Conservation (phyloP, 1,139 yeast species). For the Scheffersomyces lignicola region DNA sequence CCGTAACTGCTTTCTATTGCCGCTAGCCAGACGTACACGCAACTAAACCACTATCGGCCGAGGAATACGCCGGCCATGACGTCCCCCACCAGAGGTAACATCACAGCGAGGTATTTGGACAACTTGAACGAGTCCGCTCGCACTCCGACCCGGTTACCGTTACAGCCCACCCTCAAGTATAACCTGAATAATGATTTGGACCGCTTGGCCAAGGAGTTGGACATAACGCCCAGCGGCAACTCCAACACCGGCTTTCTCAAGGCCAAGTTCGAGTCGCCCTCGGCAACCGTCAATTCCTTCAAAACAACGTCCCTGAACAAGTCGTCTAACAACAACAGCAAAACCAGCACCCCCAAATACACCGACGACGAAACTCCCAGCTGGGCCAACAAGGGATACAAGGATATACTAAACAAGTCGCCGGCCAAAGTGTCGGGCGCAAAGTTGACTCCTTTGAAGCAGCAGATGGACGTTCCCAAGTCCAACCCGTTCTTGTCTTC, state of each 20-base stretch:
- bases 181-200: constrained; percentile 40
- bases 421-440: constrained; percentile 11
- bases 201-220: constrained; percentile 39
- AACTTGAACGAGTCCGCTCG: constrained; percentile 22
- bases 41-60: no score
- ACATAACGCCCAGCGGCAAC: constrained; percentile 22
- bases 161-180: constrained; percentile 32
- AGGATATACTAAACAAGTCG: constrained; percentile 16
- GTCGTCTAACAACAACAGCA: constrained; percentile 20
- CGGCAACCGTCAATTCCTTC: constrained; percentile 47
- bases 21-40: no score
- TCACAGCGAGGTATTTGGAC: constrained; percentile 37
- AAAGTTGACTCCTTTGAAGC: constrained; percentile 16
- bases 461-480: constrained; percentile 15
- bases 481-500: constrained; percentile 25
- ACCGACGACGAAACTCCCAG: constrained; percentile 19
- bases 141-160: constrained; percentile 25
- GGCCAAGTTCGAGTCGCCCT: constrained; percentile 43
- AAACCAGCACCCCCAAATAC: constrained; percentile 21
- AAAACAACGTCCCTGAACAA: constrained; percentile 30
- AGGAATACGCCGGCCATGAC: no score
- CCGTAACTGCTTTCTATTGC: no score
- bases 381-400: constrained; percentile 22
- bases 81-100: constrained; percentile 24
- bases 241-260: constrained; percentile 32